Conservation (phyloP, 345 rosid genomes). For the Euphorbia lathyris region DNA sequence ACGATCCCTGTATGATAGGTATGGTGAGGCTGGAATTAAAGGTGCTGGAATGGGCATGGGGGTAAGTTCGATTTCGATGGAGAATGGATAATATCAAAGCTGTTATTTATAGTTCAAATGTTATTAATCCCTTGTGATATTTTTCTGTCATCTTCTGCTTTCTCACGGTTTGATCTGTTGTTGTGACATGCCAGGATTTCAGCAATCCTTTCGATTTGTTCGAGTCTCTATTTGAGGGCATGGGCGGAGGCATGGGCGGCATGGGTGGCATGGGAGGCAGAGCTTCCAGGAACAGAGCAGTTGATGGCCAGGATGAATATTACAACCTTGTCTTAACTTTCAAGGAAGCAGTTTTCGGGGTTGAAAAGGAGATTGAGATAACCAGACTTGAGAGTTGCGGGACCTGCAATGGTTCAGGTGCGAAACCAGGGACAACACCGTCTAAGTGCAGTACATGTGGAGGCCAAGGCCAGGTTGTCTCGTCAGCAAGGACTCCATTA, state of each 20-base stretch:
- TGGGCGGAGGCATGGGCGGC: conserved; percentile 92
- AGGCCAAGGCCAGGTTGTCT: conserved; percentile 95
- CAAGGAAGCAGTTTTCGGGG: conserved; percentile 93
- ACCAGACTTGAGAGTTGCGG: conserved; percentile 81
- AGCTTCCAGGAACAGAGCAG: conserved; percentile 72
- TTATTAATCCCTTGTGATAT: not conserved
- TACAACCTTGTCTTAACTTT: conserved; percentile 71
- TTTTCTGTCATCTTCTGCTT: not conserved
- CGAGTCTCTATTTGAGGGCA: conserved; percentile 83
- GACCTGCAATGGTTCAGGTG: conserved; percentile 90
- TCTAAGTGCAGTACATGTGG: conserved; percentile 83
- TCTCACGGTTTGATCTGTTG: conserved; percentile 19
- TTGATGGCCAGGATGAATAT: conserved; percentile 90
- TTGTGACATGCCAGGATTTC: conserved; percentile 56
- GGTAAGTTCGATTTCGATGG: conserved; percentile 46
- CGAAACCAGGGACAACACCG: conserved; percentile 79
- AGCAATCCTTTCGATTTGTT: conserved; percentile 95
- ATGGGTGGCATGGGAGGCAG: conserved; percentile 66
- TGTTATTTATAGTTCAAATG: not conserved
- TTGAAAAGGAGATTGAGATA: conserved; percentile 92
- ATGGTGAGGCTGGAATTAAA: conserved; percentile 96
- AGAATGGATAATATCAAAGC: not conserved
- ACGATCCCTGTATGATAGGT: conserved; percentile 87
- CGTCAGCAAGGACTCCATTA: conserved; percentile 86
- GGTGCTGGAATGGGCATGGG: conserved; percentile 98